phyloP scores from a whole-genome alignment of 164 flowering plant species.

The Berberis vulgaris region DNA sequence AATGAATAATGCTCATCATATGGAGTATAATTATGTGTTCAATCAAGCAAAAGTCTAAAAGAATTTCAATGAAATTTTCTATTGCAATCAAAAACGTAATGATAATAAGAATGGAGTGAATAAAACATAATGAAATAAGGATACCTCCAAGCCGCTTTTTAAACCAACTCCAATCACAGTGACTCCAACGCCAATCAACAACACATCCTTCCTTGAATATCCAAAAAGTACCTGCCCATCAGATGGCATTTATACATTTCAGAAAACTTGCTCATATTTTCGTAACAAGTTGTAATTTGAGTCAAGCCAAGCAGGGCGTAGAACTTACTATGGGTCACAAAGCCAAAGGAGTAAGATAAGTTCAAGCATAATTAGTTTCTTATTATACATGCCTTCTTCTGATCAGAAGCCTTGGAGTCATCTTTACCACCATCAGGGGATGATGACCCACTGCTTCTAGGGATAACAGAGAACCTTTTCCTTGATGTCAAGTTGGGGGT shows the following conservation, averaged over 20 bases:
- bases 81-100: no score
- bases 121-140: not conserved
- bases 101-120: no score
- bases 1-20: no score
- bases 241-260: not conserved
- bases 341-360: not conserved
- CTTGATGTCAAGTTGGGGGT: slow-evolving; percentile 11
- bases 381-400: slow-evolving; percentile 40
- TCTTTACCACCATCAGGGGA: slow-evolving; percentile 25
- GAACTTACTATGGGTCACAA: not conserved
- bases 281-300: not conserved
- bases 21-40: no score
- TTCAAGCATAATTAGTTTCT: not conserved
- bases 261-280: not conserved
- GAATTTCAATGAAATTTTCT: no score
- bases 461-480: slow-evolving; percentile 16
- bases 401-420: slow-evolving; percentile 26
- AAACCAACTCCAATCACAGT: slow-evolving; percentile 59
- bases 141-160: slow-evolving; percentile 87
- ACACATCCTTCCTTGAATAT: slow-evolving; percentile 82
- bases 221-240: slow-evolving; percentile 62
- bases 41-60: no score
- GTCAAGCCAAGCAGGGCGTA: not conserved
- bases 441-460: slow-evolving; percentile 43
- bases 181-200: slow-evolving; percentile 77